Base-by-base conservation (phyloP, 1,139 yeast genomes). In the Diutina mesorugosa region DNA sequence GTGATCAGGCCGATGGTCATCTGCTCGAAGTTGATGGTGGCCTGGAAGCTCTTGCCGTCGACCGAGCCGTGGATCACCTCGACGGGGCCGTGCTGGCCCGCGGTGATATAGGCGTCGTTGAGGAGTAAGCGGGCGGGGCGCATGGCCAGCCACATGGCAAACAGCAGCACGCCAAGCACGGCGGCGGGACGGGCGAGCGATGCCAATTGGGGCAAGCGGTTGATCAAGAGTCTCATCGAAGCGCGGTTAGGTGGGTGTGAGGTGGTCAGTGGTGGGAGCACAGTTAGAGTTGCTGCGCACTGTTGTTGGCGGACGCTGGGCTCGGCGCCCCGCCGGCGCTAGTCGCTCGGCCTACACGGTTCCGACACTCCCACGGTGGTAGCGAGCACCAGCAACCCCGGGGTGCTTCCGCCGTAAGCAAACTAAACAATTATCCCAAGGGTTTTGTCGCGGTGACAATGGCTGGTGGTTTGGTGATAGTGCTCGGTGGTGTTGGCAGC, bases 1-100 rank as follows among this genome's bases (percentile, higher is more conserved):
- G 83, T 73, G 61, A 85, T 74, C 4, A 88, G 83, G 5, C 93
- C 93, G 59, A 84, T 69, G 16, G 90, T 78, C 63, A 86, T 72
- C 64, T 86, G 88, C 63, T 81, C 80, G 65, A 86, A 86, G 66
- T 83, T 78, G 59, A 83, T 7, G 38, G 46, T 28, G 1, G 14
- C 16, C 32, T 28, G 55, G 21, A n/a, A 9, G 18, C 14, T 1
- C 18, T 35, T 35, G 16, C 26, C n/a, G n/a, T 18, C 26, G 30
- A 26, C n/a, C 35, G 7, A 18, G 18, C 29, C 54, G 12, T 32
- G 14, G 30, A 38, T 21, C 46, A 18, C 5, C 29, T 21, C 54
- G n/a, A 38, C 46, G 30, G 46, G 47, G 14, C 45, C 45, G 21
- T 10, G 29, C 16, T 50, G 53, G n/a, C 28, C 14, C 12, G 32